A percentile compares a stretch with the other conserved stretches of the same genome.
These are phyloP conservation scores for Spizellomyces sp. DNA, from an alignment of 192 early-diverging fungal genomes.

Conservation along the genomic window DNA sequence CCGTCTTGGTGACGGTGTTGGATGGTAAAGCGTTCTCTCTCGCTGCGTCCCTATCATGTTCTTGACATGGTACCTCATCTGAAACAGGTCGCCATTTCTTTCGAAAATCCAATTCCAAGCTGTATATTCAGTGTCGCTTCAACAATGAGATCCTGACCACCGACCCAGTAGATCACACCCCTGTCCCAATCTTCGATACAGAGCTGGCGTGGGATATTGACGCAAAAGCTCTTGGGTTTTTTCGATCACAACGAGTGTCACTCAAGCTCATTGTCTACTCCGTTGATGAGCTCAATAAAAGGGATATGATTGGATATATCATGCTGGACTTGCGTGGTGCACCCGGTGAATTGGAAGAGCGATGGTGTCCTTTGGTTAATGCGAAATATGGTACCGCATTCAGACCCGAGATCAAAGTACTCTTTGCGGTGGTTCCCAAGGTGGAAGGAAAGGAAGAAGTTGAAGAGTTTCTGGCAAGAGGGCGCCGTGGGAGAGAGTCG, in stretches of 20 bases:
- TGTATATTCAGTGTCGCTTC: slow-evolving; percentile 65
- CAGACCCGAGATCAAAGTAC: slow-evolving; percentile 57
- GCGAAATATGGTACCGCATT: slow-evolving; percentile 38
- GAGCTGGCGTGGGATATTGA: slow-evolving; percentile 62
- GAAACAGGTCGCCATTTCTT: slow-evolving; percentile 40
- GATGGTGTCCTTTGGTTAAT: slow-evolving; percentile 52
- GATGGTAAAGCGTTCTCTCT: slow-evolving; percentile 35
- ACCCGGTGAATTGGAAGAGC: slow-evolving; percentile 10
- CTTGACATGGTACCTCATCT: not conserved
- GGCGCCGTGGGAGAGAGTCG: not conserved
- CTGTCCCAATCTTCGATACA: slow-evolving; percentile 58
- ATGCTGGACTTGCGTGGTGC: slow-evolving; percentile 60
- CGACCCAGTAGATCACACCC: slow-evolving; percentile 49
- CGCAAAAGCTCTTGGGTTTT: slow-evolving; percentile 40
- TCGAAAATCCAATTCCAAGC: slow-evolving; percentile 25
- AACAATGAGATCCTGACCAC: slow-evolving; percentile 63
- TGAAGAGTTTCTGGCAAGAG: slow-evolving; percentile 16
- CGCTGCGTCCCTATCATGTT: not conserved
- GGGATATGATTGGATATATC: slow-evolving; percentile 53
- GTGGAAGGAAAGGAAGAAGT: slow-evolving; percentile 14
- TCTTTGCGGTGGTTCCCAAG: slow-evolving; percentile 42
- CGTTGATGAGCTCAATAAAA: slow-evolving; percentile 30
- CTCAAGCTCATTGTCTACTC: slow-evolving; percentile 53
- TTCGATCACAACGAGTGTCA: slow-evolving; percentile 49
- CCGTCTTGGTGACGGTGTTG: slow-evolving; percentile 46